Percentiles rank a stretch among this genome's conserved stretches.
phyloP scores from a whole-genome alignment of 345 rosid genomes.

The Eucalyptus marginata region DNA sequence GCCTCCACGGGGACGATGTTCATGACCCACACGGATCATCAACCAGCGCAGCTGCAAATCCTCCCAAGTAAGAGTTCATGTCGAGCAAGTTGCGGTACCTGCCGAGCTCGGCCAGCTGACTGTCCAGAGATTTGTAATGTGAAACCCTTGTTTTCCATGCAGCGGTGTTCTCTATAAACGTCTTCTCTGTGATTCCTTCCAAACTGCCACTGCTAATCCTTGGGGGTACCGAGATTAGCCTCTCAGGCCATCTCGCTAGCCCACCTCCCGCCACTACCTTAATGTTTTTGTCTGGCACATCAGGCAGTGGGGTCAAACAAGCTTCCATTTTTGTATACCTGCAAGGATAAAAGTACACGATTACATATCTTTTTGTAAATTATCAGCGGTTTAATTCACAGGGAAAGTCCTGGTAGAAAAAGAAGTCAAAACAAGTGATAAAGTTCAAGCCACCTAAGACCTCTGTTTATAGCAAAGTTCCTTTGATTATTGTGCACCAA shows the following conservation, averaged over 20 bases:
- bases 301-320: slow-evolving; percentile 78
- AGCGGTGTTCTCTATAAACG: slow-evolving; percentile 30
- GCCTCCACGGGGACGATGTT: slow-evolving; percentile 62
- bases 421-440: not conserved
- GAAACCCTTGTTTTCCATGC: slow-evolving; percentile 61
- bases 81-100: slow-evolving; percentile 78
- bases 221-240: slow-evolving; percentile 63
- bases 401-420: not conserved
- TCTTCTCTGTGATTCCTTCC: slow-evolving; percentile 35
- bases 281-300: slow-evolving; percentile 17
- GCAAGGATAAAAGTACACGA: not conserved
- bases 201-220: slow-evolving; percentile 44
- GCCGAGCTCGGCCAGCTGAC: slow-evolving; percentile 48
- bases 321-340: slow-evolving; percentile 85
- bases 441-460: not conserved
- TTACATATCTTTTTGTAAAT: not conserved
- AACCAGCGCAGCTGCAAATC: slow-evolving; percentile 70
- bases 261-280: slow-evolving; percentile 59
- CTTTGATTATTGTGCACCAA: not conserved
- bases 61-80: slow-evolving; percentile 74
- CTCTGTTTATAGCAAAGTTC: not conserved
- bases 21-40: slow-evolving; percentile 86
- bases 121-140: slow-evolving; percentile 51
- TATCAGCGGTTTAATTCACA: not conserved
- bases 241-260: slow-evolving; percentile 65